Percentiles rank a stretch among this genome's conserved stretches.
These are phyloP conservation scores for Pleurotus tuoliensis DNA, from an alignment of 768 basidiomycete species.

Conservation along the genomic window DNA sequence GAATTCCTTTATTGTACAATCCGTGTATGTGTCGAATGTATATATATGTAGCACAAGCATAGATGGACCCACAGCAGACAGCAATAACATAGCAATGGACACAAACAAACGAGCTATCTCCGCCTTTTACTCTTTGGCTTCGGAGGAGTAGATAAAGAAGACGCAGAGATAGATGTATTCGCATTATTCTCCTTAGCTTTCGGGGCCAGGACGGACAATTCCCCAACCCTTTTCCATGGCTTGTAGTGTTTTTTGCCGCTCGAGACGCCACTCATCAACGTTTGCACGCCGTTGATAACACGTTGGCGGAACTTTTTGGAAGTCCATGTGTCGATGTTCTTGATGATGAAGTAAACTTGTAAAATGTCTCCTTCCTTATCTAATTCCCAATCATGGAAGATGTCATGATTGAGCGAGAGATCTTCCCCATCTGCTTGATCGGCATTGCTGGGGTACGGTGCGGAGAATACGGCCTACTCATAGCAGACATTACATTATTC, in stretches of 20 bases:
- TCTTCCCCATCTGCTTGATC: constrained; percentile 13
- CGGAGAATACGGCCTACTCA: constrained; percentile 45
- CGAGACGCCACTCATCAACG: constrained; percentile 30
- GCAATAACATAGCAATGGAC: background rate
- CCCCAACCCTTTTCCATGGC: constrained; percentile 48
- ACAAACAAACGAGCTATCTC: background rate
- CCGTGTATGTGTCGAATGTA: background rate
- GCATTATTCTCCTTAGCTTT: constrained; percentile 31
- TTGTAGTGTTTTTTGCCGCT: constrained; percentile 28
- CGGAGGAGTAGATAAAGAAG: constrained; percentile 13
- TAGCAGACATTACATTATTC: background rate
- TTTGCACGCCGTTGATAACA: constrained; percentile 34
- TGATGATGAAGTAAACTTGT: constrained; percentile 45
- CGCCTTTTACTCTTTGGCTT: constrained; percentile 9
- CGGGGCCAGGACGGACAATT: constrained; percentile 16
- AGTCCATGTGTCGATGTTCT: constrained; percentile 54
- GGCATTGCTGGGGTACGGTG: constrained; percentile 33
- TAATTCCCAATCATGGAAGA: constrained; percentile 49
- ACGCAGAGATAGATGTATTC: constrained; percentile 13
- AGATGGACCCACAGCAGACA: background rate
- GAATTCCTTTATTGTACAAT: background rate
- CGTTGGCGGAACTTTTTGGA: constrained; percentile 35
- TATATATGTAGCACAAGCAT: background rate
- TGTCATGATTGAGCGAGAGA: constrained; percentile 4
- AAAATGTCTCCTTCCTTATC: constrained; percentile 41